Percentiles rank a stretch among this genome's conserved stretches.
phyloP scores from a whole-genome alignment of 768 basidiomycete genomes.

The Kwoniella sp. region DNA sequence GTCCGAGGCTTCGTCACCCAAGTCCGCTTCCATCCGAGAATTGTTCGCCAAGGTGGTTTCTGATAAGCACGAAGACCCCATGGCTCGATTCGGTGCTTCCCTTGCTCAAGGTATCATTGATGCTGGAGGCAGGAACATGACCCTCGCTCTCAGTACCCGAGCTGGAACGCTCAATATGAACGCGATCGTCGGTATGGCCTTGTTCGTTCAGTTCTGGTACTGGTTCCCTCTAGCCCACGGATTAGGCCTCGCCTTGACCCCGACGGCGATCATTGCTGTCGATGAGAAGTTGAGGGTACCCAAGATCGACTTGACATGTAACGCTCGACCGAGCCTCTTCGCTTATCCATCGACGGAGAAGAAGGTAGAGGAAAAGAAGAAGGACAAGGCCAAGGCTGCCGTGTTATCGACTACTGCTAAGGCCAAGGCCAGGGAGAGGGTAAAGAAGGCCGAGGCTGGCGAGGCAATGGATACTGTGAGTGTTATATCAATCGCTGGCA shows the following conservation, averaged over 20 bases:
- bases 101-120: conserved; percentile 96
- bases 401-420: conserved; percentile 96
- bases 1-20: conserved; percentile 84
- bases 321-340: conserved; percentile 85
- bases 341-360: conserved; percentile 86
- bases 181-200: conserved; percentile 94
- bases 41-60: conserved; percentile 84
- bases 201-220: conserved; percentile 99
- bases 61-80: conserved; percentile 98
- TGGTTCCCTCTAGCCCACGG: conserved; percentile 98
- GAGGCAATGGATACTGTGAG: conserved; percentile 81
- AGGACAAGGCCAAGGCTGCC: conserved; percentile 87
- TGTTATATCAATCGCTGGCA: too few relatives aligned
- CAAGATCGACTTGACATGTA: conserved; percentile 85
- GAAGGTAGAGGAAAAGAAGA: conserved; percentile 88
- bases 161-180: conserved; percentile 90
- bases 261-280: conserved; percentile 91
- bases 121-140: conserved; percentile 94
- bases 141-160: conserved; percentile 88
- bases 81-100: conserved; percentile 96
- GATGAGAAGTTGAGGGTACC: conserved; percentile 89
- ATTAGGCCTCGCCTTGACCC: conserved; percentile 87
- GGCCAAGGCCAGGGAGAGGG: conserved; percentile 92
- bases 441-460: conserved; percentile 72
- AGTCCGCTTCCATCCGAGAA: conserved; percentile 75